Base-by-base conservation (phyloP, 768 basidiomycete species). In the Omphalotus guepiniiformis region DNA sequence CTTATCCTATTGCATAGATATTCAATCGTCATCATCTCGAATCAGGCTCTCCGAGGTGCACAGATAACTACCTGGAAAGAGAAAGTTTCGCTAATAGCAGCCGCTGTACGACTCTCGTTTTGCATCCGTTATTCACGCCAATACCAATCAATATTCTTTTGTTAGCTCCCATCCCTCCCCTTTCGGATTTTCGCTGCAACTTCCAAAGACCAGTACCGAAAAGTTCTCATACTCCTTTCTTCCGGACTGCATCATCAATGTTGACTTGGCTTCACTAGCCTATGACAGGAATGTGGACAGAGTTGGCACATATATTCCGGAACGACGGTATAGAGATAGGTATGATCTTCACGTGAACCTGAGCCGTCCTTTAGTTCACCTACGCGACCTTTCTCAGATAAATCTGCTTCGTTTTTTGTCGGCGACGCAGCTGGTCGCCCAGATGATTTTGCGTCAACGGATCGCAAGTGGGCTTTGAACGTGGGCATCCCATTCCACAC, bases 341-440 rank as follows among this genome's bases (percentile, higher is more conserved):
- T 81, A 37, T 9, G 71, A 46, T 2, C 12, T 9, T 35, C 26
- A n/a, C n/a, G n/a, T n/a, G n/a, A n/a, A n/a, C n/a, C n/a, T n/a
- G n/a, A n/a, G n/a, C 26, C 30, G 5, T 28, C 22, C 21, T 36
- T n/a, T 36, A 34, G 22, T 23, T 49, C 15, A 22, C n/a, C 27
- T 36, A 34, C 13, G 13, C 4, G 48, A 64, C 66, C 68, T 25
- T 7, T 4, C 19, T 1, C 56, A 84, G 84, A 86, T 57, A 65
- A 73, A 36, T 46, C 53, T 1, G 39, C 62, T 1, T 74, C 79
- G 1, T 79, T 79, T 53, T 85, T 76, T 53, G 77, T 87, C 8
- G 84, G 84, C 1, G 84, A 87, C 53, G 84, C 84, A 1, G 84
- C 85, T 4, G 84, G 85, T 6, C 71, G 84, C 48, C 39, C 27